A percentile compares a stretch with the other conserved stretches of the same genome.
phyloP scores from a whole-genome alignment of 257 asterid species.

The Henckelia pumila region DNA sequence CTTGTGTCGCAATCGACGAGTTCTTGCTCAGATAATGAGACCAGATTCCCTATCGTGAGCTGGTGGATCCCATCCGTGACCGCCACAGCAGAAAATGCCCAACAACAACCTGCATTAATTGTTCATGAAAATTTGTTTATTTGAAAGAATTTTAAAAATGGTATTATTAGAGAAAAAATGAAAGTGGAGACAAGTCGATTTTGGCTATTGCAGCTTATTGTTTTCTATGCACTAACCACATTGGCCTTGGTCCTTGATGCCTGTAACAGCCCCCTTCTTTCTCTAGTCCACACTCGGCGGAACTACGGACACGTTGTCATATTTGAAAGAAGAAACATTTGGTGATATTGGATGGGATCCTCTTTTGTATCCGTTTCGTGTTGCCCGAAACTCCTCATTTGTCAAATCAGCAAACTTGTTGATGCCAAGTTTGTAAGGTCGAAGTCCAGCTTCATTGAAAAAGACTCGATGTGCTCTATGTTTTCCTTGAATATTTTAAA shows the following conservation, averaged over 20 bases:
- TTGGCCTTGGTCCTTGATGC: conserved; percentile 2
- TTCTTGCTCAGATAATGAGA: conserved; percentile 37
- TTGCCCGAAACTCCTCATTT: conserved; percentile 16
- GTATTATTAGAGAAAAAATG: not conserved
- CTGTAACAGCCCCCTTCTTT: conserved; percentile 14
- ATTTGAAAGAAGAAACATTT: conserved; percentile 13
- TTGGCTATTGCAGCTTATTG: not conserved
- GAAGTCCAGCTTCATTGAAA: not conserved
- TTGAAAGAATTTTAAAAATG: no score
- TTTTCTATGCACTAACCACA: not conserved
- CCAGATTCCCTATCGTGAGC: conserved; percentile 23
- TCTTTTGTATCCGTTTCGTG: conserved; percentile 8
- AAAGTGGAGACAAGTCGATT: not conserved
- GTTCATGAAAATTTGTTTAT: not conserved
- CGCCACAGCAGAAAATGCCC: conserved; percentile 44
- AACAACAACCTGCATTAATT: conserved; percentile 31
- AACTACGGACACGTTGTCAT: conserved; percentile 8
- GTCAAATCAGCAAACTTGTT: conserved; percentile 21
- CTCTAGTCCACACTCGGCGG: conserved; percentile 13
- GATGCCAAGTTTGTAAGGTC: conserved; percentile 7
- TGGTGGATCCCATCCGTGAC: conserved; percentile 35
- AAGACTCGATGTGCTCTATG: conserved; percentile 7
- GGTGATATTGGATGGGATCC: not conserved
- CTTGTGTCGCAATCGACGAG: conserved; percentile 38
- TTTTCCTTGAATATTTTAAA: conserved; percentile 17